Percentiles rank a stretch among this genome's conserved stretches.
These are phyloP conservation scores for Candolleomyces eurysporus DNA, from an alignment of 768 basidiomycete species.

Conservation along the genomic window DNA sequence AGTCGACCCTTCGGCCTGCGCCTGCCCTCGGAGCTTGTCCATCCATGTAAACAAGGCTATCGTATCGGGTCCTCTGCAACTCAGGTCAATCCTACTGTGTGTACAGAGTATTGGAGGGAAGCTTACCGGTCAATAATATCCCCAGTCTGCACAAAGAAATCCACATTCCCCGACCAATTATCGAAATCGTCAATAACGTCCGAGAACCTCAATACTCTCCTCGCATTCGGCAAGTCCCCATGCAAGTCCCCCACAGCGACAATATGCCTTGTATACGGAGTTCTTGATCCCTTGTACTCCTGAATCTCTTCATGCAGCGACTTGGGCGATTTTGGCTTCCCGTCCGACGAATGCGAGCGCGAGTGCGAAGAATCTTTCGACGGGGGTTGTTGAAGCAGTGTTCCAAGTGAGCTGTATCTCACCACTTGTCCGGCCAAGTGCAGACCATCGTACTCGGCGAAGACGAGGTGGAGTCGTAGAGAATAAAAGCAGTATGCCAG, in stretches of 20 bases:
- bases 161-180: slow-evolving; percentile 79
- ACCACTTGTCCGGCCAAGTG: background rate
- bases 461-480: background rate
- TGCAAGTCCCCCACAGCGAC: slow-evolving; percentile 93
- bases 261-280: slow-evolving; percentile 52
- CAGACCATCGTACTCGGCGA: background rate
- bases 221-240: slow-evolving; percentile 81
- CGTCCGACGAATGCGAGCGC: background rate
- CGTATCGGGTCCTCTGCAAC: slow-evolving; percentile 79
- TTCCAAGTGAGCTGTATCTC: background rate
- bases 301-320: background rate
- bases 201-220: slow-evolving; percentile 76
- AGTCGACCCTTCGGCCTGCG: slow-evolving; percentile 61
- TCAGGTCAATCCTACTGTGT: background rate
- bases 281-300: slow-evolving; percentile 12
- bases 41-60: slow-evolving; percentile 83
- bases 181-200: slow-evolving; percentile 69
- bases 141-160: slow-evolving; percentile 92
- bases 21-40: slow-evolving; percentile 79
- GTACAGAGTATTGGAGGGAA: background rate
- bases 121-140: slow-evolving; percentile 89
- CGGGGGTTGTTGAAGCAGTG: too few species aligned
- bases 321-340: background rate
- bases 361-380: background rate
- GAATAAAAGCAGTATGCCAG: background rate